Base-by-base conservation (phyloP, 1,284 basidiomycete genomes). In the Malassezia obtusa region DNA sequence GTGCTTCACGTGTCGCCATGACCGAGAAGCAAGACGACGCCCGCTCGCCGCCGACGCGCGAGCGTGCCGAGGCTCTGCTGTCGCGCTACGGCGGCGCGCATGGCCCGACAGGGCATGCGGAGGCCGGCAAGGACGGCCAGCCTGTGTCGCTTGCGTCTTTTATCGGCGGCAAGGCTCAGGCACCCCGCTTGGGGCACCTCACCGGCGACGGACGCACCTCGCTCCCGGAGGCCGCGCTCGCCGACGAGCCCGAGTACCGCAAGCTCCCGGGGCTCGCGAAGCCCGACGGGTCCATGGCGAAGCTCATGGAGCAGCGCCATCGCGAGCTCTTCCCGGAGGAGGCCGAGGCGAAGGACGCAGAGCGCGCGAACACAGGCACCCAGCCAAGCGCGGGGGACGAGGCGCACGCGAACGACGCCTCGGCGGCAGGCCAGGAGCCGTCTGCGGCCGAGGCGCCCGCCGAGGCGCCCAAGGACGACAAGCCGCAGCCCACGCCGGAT, bases 71-170 rank as follows among this genome's bases (percentile, higher is more conserved):
- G n/a, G 56, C 65, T 14, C 43, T 73, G 22, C 54, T 73, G 2
- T 59, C 60, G 14, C 61, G 67, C 25, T 73, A 73, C 36, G 70
- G 70, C 24, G 70, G 70, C 5, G 57, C 62, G n/a, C 56, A 60
- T 15, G 70, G 70, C 15, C 70, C 70, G n/a, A 73, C 70, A 2
- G 70, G 70, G 9, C 55, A 59, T 46, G 68, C 68, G 1, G 50
- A 58, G 0, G 63, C 54, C 10, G 57, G 49, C 0, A 36, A 58
- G 10, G 45, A 39, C 10, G 59, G 58, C 22, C 52, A 58, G 24
- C 65, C 68, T 5, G 62, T 64, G 30, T 73, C 71, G 14, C 66
- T 73, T 14, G 67, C 67, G 43, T 57, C 61, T 39, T 73, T 73
- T 32, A 73, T 73, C 58, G 71, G 71, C 28, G 71, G 71, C 26